Percentiles rank a stretch among this genome's conserved stretches.
Conservation (phyloP, 2,329 filamentous ascomycete genomes). For the Claviceps pazoutovae region DNA sequence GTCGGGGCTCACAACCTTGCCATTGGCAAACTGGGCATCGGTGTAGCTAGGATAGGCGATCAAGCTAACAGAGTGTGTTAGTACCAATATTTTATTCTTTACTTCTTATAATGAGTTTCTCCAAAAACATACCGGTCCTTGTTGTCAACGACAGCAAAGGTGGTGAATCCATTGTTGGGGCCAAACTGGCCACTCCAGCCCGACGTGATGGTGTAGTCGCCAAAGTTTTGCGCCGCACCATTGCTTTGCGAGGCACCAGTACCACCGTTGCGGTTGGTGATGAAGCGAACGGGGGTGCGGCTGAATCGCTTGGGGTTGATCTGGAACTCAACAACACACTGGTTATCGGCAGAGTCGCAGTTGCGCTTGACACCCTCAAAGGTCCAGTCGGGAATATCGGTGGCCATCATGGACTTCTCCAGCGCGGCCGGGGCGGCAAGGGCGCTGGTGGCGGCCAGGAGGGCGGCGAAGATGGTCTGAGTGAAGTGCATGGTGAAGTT, state of each 20-base stretch:
- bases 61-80: slow-evolving; percentile 10
- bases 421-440: slow-evolving; percentile 21
- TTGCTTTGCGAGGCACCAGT: slow-evolving; percentile 19
- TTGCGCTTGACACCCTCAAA: slow-evolving; percentile 25
- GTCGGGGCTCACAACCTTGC: slow-evolving; percentile 29
- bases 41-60: slow-evolving; percentile 41
- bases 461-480: slow-evolving; percentile 21
- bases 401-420: slow-evolving; percentile 26
- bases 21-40: slow-evolving; percentile 18
- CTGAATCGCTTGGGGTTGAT: slow-evolving; percentile 18
- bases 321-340: slow-evolving; percentile 30
- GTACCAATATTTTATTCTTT: neutral
- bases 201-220: slow-evolving; percentile 34
- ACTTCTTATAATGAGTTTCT: too few relatives aligned
- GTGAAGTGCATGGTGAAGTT: slow-evolving; percentile 28
- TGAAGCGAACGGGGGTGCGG: slow-evolving; percentile 24
- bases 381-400: slow-evolving; percentile 24
- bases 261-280: slow-evolving; percentile 16
- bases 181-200: slow-evolving; percentile 45
- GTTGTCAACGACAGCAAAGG: slow-evolving; percentile 33
- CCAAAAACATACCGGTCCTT: slow-evolving; percentile 11
- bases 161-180: slow-evolving; percentile 32
- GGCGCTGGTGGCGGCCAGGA: slow-evolving; percentile 22
- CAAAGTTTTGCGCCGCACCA: slow-evolving; percentile 30
- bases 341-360: slow-evolving; percentile 24